phyloP scores from a whole-genome alignment of 208 protist genomes.

The Crithidia bombi region DNA sequence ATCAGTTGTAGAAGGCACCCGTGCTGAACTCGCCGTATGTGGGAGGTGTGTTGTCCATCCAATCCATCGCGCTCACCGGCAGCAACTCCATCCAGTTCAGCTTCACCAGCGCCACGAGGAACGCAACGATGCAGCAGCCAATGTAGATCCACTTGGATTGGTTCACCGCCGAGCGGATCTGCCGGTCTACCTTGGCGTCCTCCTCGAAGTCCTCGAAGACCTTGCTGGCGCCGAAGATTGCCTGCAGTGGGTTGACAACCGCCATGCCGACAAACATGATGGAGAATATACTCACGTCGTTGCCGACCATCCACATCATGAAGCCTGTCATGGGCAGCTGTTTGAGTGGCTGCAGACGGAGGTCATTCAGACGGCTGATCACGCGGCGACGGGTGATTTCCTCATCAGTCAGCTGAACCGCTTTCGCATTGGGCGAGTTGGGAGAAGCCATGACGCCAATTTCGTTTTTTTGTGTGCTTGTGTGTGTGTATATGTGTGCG shows the following conservation, averaged over 20 bases:
- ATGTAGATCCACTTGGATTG: slow-evolving; percentile 84
- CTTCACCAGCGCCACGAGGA: slow-evolving; percentile 81
- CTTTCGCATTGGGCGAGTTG: slow-evolving; percentile 9
- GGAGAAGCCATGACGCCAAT: slow-evolving; percentile 18
- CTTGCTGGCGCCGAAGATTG: slow-evolving; percentile 52
- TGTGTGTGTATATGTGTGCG: neutral
- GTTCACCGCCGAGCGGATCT: slow-evolving; percentile 53
- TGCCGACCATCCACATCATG: slow-evolving; percentile 92
- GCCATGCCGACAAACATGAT: slow-evolving; percentile 93
- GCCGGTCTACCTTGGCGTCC: slow-evolving; percentile 56
- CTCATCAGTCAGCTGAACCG: slow-evolving; percentile 48
- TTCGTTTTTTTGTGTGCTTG: neutral
- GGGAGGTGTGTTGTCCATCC: slow-evolving; percentile 70
- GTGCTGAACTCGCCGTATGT: slow-evolving; percentile 64
- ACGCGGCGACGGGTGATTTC: slow-evolving; percentile 58
- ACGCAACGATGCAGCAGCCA: slow-evolving; percentile 67
- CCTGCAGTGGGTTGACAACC: slow-evolving; percentile 74
- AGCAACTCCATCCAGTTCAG: slow-evolving; percentile 87
- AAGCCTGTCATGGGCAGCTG: slow-evolving; percentile 85
- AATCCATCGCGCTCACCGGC: slow-evolving; percentile 83
- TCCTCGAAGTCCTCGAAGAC: slow-evolving; percentile 75
- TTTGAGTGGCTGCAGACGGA: slow-evolving; percentile 79
- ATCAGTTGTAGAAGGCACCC: slow-evolving; percentile 37
- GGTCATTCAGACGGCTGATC: slow-evolving; percentile 64
- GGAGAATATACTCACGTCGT: slow-evolving; percentile 88